Evolutionary conservation across 495 filamentous ascomycete genomes (phyloP), one percentile per base, ranked within the genome.

Genomic region (Xylaria curta): DNA sequence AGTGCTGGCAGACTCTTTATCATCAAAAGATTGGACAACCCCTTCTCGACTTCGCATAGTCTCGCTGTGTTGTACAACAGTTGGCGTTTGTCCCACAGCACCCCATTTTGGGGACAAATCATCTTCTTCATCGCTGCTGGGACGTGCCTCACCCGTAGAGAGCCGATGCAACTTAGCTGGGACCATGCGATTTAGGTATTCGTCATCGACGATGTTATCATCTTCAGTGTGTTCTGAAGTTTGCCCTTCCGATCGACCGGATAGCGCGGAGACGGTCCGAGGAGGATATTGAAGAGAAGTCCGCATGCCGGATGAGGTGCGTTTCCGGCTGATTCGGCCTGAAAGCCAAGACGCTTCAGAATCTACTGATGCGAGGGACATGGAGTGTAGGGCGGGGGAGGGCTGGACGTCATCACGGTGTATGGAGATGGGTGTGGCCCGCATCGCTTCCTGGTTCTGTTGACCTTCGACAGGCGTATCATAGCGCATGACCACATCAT

Each of bases 281-380:
- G 72, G 68, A 51, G 79, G 76, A 65, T 75, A 74, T 61, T 77
- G 79, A 61, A 78, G 74, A 56, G 75, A 79, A 54, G 74, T 79
- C 26, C 74, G 69, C 68, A 81, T 76, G 65, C 78, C 79, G 36
- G 86, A 81, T 49, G 85, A 79, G 66, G 83, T 74, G 67, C 83
- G 78, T 69, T 82, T 84, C 38, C 76, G 81, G 21, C 77, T 79
- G 9, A 82, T 72, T 19, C 84, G 78, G 15, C 94, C 94, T 3
- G 93, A 94, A 72, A 98, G 91, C 94, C 94, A 98, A 0, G 94
- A 97, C 2, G 89, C 94, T 82, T 98, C 94, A 0, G 93, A 95
- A 76, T 97, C 94, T 70, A 98, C 90, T 0, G 93, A 95, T 9
- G 93, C 94, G 7, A 96, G 84, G 17, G 93, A 96, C 79, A 86